Evolutionary conservation across 805 yeast genomes (phyloP), one percentile per base, ranked within the genome.

Genomic region (Candida tammaniensis): DNA sequence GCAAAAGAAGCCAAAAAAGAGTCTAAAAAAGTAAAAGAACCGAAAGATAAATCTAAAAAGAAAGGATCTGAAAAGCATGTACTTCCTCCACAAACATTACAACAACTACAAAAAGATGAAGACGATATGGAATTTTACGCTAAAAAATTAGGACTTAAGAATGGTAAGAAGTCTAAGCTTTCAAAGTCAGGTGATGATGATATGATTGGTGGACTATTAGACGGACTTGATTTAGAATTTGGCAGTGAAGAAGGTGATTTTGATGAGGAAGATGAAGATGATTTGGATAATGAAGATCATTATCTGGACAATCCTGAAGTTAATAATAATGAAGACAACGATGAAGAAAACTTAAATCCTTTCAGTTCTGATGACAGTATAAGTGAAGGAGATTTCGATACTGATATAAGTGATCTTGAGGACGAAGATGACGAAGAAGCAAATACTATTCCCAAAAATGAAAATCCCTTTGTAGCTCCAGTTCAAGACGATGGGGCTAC

Each of bases 71-170:
- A 38, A 29, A 24, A 33, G 19, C 24, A 8, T 19, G 31, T 13
- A 4, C 23, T 54, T 7, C 36, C 67, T 5, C 64, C 74, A 2
- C 67, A 68, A 4, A 80, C 78, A 23, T 64, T 66, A 23, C 75
- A 72, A 5, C 58, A 71, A 21, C 51, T 74, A 46, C 60, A 63
- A 30, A 69, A 72, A 42, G 94, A 85, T 46, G 94, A 86, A 39
- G 80, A 76, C 37, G 95, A 89, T 35, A 80, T 85, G 60, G 77
- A 73, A 27, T 86, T 82, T 51, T 89, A 87, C 55, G 89, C 96
- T 3, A 82, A 82, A 43, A 81, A 84, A 49, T 65, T 89, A 7
- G 94, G 94, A 1, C 55, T 85, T 46, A 68, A 66, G 37, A 78
- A 78, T 43, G 75, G 78, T 0, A 71, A 69, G 35, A 68, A 66